These are phyloP conservation scores for Pelargonium australe DNA, from an alignment of 441 rosid genomes.

Conservation along the genomic window DNA sequence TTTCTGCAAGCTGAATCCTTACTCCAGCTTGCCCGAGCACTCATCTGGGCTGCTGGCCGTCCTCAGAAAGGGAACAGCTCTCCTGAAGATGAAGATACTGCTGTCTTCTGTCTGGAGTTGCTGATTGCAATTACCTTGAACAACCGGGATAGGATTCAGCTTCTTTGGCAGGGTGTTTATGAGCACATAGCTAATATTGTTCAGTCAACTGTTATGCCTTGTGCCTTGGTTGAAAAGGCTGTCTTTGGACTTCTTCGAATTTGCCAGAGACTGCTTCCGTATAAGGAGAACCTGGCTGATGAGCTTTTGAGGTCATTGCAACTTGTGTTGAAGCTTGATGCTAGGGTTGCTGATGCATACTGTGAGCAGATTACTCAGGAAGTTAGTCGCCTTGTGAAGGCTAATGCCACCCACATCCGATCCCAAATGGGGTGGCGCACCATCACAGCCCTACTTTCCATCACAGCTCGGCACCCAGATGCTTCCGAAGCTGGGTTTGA, in stretches of 20 bases:
- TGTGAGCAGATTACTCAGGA: slow-evolving; percentile 85
- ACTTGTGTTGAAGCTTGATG: slow-evolving; percentile 88
- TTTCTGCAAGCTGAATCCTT: slow-evolving; percentile 87
- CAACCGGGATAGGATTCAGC: slow-evolving; percentile 83
- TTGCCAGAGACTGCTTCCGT: slow-evolving; percentile 92
- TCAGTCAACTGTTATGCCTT: slow-evolving; percentile 87
- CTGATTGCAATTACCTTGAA: slow-evolving; percentile 88
- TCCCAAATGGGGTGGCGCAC: slow-evolving; percentile 94
- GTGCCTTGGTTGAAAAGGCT: slow-evolving; percentile 84
- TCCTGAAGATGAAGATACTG: slow-evolving; percentile 88
- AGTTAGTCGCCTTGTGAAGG: slow-evolving; percentile 89
- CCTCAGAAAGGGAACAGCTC: slow-evolving; percentile 70
- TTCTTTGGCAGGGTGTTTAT: slow-evolving; percentile 92
- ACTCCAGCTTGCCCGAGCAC: slow-evolving; percentile 75
- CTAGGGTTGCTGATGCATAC: slow-evolving; percentile 94
- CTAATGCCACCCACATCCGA: slow-evolving; percentile 86
- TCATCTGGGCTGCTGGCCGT: slow-evolving; percentile 79
- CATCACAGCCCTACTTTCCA: slow-evolving; percentile 70
- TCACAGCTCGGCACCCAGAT: slow-evolving; percentile 91
- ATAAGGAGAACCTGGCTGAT: slow-evolving; percentile 87
- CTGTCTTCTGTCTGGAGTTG: slow-evolving; percentile 91
- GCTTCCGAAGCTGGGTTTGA: slow-evolving; percentile 89
- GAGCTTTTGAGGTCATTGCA: slow-evolving; percentile 90
- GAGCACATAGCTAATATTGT: slow-evolving; percentile 86
- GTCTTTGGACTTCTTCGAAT: slow-evolving; percentile 88